Evolutionary conservation across 2,329 filamentous ascomycete genomes (phyloP).

Genomic region (Diatrype stigma): DNA sequence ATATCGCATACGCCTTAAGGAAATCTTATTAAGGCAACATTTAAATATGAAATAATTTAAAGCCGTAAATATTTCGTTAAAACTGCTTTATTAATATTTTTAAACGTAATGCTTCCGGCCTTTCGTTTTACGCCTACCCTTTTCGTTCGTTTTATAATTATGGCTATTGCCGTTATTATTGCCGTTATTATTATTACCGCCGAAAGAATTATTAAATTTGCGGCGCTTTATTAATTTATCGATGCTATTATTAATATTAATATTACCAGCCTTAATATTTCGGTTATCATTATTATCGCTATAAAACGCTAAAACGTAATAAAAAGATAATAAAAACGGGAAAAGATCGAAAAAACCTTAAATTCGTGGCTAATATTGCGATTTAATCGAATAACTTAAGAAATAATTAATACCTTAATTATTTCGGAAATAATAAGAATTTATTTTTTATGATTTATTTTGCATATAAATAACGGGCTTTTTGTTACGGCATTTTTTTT

Average conservation of each 20-base stretch:
- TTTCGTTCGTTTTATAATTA: not conserved
- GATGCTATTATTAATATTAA: no score
- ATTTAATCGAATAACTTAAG: no score
- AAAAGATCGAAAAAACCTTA: no score
- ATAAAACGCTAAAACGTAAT: not conserved
- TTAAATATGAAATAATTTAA: constrained; percentile 25
- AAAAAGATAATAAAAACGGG: not conserved
- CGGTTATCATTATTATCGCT: not conserved
- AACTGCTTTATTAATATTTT: constrained; percentile 5
- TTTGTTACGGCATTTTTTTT: no score
- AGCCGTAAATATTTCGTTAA: constrained; percentile 17
- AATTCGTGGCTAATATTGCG: not conserved
- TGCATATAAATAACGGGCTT: no score
- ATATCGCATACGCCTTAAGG: constrained; percentile 15
- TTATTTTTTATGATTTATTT: no score
- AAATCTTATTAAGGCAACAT: constrained; percentile 14
- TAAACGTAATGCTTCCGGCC: no score
- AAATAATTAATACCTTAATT: no score
- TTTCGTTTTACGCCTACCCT: not conserved
- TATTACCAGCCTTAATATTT: not conserved
- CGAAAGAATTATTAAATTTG: constrained; percentile 9
- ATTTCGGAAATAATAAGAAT: no score
- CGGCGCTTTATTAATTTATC: constrained; percentile 11
- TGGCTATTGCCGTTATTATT: no score
- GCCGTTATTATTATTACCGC: no score